Percentiles rank a stretch among this genome's conserved stretches.
Evolutionary conservation across 2,329 filamentous ascomycete species (phyloP).

Genomic region (Mycosphaerella arachidis): DNA sequence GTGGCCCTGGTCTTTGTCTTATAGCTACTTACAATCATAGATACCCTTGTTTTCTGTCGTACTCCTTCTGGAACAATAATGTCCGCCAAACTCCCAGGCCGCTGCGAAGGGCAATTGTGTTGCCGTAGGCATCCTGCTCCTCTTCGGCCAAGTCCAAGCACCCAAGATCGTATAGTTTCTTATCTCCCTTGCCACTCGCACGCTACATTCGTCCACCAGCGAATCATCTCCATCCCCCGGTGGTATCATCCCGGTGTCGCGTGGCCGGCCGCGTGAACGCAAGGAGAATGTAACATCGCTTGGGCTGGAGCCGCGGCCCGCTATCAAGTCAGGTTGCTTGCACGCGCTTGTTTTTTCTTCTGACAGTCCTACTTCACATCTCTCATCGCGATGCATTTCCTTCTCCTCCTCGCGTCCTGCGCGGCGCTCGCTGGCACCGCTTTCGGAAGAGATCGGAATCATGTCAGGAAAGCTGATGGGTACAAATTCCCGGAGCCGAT

Average conservation of each 20-base stretch:
- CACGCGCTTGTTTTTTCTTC: not conserved
- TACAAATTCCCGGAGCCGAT: not conserved
- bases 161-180: no score
- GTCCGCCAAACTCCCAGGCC: no score
- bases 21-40: no score
- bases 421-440: slow-evolving; percentile 2
- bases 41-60: no score
- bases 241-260: not conserved
- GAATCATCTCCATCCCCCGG: no score
- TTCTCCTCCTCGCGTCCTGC: not conserved
- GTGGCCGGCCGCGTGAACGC: not conserved
- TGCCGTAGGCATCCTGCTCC: no score
- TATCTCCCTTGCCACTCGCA: no score
- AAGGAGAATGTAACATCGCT: not conserved
- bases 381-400: not conserved
- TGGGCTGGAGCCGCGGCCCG: no score
- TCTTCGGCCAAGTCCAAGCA: no score
- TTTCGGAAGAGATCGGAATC: not conserved
- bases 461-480: not conserved
- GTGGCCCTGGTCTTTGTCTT: no score
- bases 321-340: not conserved
- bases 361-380: not conserved
- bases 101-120: no score
- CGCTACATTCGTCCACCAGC: not conserved
- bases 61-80: no score